Evolutionary conservation across 768 basidiomycete genomes (phyloP).

Genomic region (Kwoniella mangroviensis): DNA sequence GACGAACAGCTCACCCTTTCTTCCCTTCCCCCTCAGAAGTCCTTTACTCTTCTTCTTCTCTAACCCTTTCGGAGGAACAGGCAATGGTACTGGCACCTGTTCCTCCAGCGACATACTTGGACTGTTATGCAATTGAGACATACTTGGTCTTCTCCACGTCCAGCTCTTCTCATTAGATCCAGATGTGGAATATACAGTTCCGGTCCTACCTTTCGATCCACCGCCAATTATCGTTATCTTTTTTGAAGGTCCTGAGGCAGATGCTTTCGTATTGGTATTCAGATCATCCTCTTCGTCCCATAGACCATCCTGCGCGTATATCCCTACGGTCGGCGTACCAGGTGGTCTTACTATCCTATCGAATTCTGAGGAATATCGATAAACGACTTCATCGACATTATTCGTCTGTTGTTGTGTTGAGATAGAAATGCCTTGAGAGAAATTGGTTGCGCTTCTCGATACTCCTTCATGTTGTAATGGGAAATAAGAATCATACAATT

Average conservation of each 20-base stretch:
- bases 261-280: background rate
- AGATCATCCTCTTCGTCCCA: slow-evolving; percentile 49
- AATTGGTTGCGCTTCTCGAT: slow-evolving; percentile 3
- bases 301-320: slow-evolving; percentile 49
- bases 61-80: slow-evolving; percentile 18
- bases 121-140: slow-evolving; percentile 4
- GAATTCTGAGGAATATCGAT: slow-evolving; percentile 41
- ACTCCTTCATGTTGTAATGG: slow-evolving; percentile 1
- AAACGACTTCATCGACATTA: slow-evolving; percentile 42
- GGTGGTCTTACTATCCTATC: slow-evolving; percentile 16
- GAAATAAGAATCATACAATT: slow-evolving; percentile 22
- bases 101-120: slow-evolving; percentile 4
- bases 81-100: slow-evolving; percentile 10
- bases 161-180: slow-evolving; percentile 9
- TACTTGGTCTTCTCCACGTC: slow-evolving; percentile 27
- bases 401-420: slow-evolving; percentile 1
- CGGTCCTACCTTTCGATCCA: slow-evolving; percentile 15
- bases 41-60: slow-evolving; percentile 43
- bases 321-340: slow-evolving; percentile 44
- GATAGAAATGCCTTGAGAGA: slow-evolving; percentile 3
- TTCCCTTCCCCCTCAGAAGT: slow-evolving; percentile 40
- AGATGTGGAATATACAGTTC: slow-evolving; percentile 1
- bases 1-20: slow-evolving; percentile 44
- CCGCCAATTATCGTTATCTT: slow-evolving; percentile 18
- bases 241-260: background rate